Conservation (phyloP, 2,329 filamentous ascomycete species). For the Xylaria arbuscula region DNA sequence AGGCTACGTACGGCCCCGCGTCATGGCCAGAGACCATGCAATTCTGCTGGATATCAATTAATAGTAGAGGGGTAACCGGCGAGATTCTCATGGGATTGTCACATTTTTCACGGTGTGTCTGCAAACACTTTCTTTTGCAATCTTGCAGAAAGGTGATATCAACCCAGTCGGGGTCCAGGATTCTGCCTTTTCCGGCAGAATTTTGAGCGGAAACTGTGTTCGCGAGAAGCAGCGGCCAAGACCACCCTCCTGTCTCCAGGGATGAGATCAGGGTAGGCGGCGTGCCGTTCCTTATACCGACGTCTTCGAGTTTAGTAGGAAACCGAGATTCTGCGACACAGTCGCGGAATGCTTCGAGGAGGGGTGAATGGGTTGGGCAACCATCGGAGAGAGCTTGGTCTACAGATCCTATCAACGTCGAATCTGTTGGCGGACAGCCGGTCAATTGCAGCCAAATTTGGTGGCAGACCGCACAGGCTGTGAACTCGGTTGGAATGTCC, state of each 20-base stretch:
- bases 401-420: not conserved
- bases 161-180: slow-evolving; percentile 2
- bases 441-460: slow-evolving; percentile 1
- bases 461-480: not conserved
- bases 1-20: too few species aligned
- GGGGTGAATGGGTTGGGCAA: not conserved
- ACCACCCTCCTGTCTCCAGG: not conserved
- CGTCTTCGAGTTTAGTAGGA: not conserved
- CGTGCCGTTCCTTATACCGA: not conserved
- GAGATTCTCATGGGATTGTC: too few species aligned
- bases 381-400: slow-evolving; percentile 1
- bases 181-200: not conserved
- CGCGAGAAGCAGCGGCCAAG: slow-evolving; percentile 1
- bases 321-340: too few species aligned
- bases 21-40: too few species aligned
- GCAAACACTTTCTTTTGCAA: too few species aligned
- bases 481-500: not conserved
- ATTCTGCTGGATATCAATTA: too few species aligned
- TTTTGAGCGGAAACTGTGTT: slow-evolving; percentile 3
- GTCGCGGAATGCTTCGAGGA: too few species aligned
- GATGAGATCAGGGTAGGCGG: not conserved
- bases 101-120: too few species aligned
- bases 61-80: too few species aligned
- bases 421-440: not conserved
- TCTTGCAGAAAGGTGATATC: too few species aligned